A percentile compares a stretch with the other conserved stretches of the same genome.
Conservation (phyloP, 2,329 filamentous ascomycete species). For the Fusarium pilosicola region DNA sequence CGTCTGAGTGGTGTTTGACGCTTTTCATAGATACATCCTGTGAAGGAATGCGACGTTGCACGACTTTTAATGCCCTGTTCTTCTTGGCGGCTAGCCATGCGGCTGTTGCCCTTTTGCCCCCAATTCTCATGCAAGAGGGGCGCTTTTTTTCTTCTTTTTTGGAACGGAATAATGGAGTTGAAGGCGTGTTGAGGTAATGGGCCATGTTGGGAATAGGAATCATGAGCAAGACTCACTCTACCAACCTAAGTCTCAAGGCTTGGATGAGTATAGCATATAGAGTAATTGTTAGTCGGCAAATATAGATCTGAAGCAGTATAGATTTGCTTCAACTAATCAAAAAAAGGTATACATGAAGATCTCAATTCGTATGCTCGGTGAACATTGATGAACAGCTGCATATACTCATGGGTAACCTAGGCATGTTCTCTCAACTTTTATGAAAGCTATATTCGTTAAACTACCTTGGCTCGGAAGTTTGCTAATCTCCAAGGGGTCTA, state of each 20-base stretch:
- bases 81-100: constrained; percentile 16
- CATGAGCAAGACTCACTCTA: constrained; percentile 34
- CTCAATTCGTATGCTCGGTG: background rate
- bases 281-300: constrained; percentile 30
- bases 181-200: constrained; percentile 28
- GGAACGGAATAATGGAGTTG: constrained; percentile 36
- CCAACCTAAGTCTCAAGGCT: constrained; percentile 5
- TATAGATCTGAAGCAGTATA: constrained; percentile 36
- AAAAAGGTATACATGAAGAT: constrained; percentile 20
- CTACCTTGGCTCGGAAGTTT: background rate
- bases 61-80: constrained; percentile 33
- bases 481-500: background rate
- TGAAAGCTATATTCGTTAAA: background rate
- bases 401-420: background rate
- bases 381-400: background rate
- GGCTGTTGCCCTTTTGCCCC: constrained; percentile 20
- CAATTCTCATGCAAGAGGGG: constrained; percentile 9
- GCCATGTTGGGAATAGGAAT: constrained; percentile 36
- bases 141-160: background rate
- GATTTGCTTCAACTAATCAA: constrained; percentile 31
- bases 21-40: constrained; percentile 40
- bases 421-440: background rate
- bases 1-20: constrained; percentile 36
- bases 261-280: constrained; percentile 35
- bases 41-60: constrained; percentile 37